Evolutionary conservation across 495 filamentous ascomycete genomes (phyloP).

Genomic region (Hypoxylon trugodes): DNA sequence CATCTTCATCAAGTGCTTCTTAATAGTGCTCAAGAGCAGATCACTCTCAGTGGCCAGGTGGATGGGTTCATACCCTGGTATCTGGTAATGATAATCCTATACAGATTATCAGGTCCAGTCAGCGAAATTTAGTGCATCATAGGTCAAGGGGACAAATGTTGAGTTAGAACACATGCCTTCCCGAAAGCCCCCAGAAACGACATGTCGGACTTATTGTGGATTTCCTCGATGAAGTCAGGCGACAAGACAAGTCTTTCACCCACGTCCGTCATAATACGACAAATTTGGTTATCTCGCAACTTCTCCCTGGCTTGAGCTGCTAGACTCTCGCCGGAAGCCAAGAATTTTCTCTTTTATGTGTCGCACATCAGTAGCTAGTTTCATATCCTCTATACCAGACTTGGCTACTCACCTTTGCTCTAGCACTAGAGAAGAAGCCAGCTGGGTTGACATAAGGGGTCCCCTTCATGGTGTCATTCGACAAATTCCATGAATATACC

Average conservation of each 20-base stretch:
- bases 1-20: slow-evolving; percentile 38
- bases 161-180: slow-evolving; percentile 44
- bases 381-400: not conserved
- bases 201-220: slow-evolving; percentile 52
- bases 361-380: not conserved
- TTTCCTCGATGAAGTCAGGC: slow-evolving; percentile 55
- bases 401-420: slow-evolving; percentile 20
- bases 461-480: slow-evolving; percentile 8
- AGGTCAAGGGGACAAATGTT: not conserved
- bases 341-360: slow-evolving; percentile 14
- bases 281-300: slow-evolving; percentile 35
- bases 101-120: not conserved
- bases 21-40: slow-evolving; percentile 51
- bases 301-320: slow-evolving; percentile 15
- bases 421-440: slow-evolving; percentile 9
- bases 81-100: slow-evolving; percentile 54
- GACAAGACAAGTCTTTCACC: slow-evolving; percentile 53
- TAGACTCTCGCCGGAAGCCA: not conserved
- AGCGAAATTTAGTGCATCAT: not conserved
- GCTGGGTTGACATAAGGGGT: slow-evolving; percentile 27
- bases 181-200: slow-evolving; percentile 48
- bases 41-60: slow-evolving; percentile 40
- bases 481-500: slow-evolving; percentile 15
- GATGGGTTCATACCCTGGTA: slow-evolving; percentile 56
- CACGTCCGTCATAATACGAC: slow-evolving; percentile 39